A percentile compares a stretch with the other conserved stretches of the same genome.
These are phyloP conservation scores for Pachyrhizus erosus DNA, from an alignment of 306 rosid genomes.

Conservation along the genomic window DNA sequence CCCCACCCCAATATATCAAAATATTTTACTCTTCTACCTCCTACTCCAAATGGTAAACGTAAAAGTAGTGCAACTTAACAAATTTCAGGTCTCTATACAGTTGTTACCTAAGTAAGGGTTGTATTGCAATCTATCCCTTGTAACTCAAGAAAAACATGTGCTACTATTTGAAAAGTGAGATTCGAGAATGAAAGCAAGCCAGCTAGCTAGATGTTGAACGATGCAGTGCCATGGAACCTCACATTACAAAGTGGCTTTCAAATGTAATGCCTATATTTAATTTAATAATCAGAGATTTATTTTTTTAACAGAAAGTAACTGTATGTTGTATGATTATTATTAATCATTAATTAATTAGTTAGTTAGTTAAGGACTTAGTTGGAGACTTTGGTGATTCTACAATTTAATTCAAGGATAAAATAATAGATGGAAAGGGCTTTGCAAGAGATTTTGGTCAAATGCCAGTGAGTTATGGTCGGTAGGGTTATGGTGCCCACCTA, in stretches of 20 bases:
- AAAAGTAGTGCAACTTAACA: not conserved
- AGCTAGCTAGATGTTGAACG: slow-evolving; percentile 55
- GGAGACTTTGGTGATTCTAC: not conserved
- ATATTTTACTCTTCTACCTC: not conserved
- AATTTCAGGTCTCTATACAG: not conserved
- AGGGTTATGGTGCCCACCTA: slow-evolving; percentile 17
- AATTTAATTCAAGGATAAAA: slow-evolving; percentile 12
- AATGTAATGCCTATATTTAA: not conserved
- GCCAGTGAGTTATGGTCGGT: not conserved
- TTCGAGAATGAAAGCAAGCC: slow-evolving; percentile 48
- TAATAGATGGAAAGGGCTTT: not conserved
- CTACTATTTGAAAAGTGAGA: slow-evolving; percentile 37
- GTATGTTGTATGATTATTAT: not conserved
- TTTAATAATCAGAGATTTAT: not conserved
- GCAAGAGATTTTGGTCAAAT: slow-evolving; percentile 9
- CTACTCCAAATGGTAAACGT: not conserved
- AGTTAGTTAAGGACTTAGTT: slow-evolving; percentile 4
- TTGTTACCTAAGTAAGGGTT: not conserved
- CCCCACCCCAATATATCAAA: not conserved
- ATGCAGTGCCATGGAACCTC: slow-evolving; percentile 43
- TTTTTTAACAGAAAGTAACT: not conserved
- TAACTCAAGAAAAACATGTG: slow-evolving; percentile 40
- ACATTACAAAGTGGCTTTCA: slow-evolving; percentile 37
- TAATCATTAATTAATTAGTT: too few species aligned
- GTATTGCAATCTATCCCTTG: slow-evolving; percentile 27